Evolutionary conservation across 208 protist species (phyloP).

Genomic region (Jaenimonas drosophilae): DNA sequence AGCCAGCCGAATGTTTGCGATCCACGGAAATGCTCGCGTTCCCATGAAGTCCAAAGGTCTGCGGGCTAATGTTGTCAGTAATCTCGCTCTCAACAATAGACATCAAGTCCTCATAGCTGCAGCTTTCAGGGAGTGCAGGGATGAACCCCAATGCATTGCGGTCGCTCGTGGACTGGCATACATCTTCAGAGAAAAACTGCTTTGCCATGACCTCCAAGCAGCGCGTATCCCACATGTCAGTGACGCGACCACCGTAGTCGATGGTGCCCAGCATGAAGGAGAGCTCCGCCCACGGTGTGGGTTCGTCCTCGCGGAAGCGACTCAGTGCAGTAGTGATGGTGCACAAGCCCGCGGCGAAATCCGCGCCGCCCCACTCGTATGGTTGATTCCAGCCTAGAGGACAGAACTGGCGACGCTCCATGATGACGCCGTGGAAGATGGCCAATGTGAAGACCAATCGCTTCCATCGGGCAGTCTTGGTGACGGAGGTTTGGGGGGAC

Average conservation of each 20-base stretch:
- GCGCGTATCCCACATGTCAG: slow-evolving; percentile 83
- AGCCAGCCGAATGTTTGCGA: slow-evolving; percentile 26
- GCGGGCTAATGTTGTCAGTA: slow-evolving; percentile 68
- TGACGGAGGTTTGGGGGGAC: not conserved
- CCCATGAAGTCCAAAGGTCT: slow-evolving; percentile 89
- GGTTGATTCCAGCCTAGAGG: slow-evolving; percentile 91
- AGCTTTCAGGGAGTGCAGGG: slow-evolving; percentile 20
- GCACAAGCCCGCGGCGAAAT: slow-evolving; percentile 78
- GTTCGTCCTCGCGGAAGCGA: slow-evolving; percentile 13
- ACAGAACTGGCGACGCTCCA: slow-evolving; percentile 90
- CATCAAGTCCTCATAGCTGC: slow-evolving; percentile 33
- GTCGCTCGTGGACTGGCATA: slow-evolving; percentile 10
- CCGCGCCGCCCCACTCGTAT: slow-evolving; percentile 91
- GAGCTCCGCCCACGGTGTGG: slow-evolving; percentile 69
- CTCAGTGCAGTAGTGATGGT: slow-evolving; percentile 66
- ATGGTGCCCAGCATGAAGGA: slow-evolving; percentile 89
- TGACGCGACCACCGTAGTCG: slow-evolving; percentile 92
- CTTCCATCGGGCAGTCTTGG: slow-evolving; percentile 38
- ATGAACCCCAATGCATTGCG: slow-evolving; percentile 44
- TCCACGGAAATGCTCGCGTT: slow-evolving; percentile 92
- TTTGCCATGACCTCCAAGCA: slow-evolving; percentile 67
- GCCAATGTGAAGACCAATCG: slow-evolving; percentile 90
- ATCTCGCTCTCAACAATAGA: slow-evolving; percentile 51
- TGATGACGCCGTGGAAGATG: slow-evolving; percentile 89
- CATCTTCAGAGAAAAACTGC: slow-evolving; percentile 60